Evolutionary conservation across 2,329 filamentous ascomycete genomes (phyloP), one percentile per base, ranked within the genome.

Genomic region (Hymenoscyphus occultus): DNA sequence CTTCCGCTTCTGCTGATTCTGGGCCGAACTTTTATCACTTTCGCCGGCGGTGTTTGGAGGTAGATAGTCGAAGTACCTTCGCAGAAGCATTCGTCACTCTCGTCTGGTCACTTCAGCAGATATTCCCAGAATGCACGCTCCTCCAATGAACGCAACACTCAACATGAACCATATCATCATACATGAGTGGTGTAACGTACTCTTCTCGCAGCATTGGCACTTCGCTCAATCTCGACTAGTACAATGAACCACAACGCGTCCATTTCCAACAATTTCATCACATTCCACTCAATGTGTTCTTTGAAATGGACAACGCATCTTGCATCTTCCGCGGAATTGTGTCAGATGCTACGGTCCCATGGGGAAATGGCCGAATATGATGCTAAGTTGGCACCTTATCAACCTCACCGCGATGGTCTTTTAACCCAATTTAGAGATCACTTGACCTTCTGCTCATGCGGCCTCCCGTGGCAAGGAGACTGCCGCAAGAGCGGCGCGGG

Each of bases 401-500:
- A 31, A 39, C 35, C 48, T 42, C 12, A 32, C 60, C 48, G 48
- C 60, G 16, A 39, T 56, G 31, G 22, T 22, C 28, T n/a, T 40
- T 40, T 58, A 39, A 48, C 45, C 42, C 19, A 28, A 39, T 45
- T 61, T 59, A 19, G 60, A 69, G 39, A 65, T 73, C 72, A 73
- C 69, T 67, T 68, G 71, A 72, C 62, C 58, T 63, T 56, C 64
- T 39, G 22, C 56, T 69, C 67, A 73, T 73, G 72, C 71, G 72
- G 63, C 68, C 63, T 70, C 59, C 72, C 72, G 72, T 22, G 22
- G 22, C 48, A 9, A 54, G 48, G 72, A 73, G 69, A 69, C 70
- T 66, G 58, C 67, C 67, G 68, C 68, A 67, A 72, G 65, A 66
- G 67, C 69, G 71, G 72, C 69, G 70, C 70, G 71, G 70, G 69